Percentiles rank a stretch among this genome's conserved stretches.
phyloP scores from a whole-genome alignment of 257 asterid species.

The Solanum dulcamara region DNA sequence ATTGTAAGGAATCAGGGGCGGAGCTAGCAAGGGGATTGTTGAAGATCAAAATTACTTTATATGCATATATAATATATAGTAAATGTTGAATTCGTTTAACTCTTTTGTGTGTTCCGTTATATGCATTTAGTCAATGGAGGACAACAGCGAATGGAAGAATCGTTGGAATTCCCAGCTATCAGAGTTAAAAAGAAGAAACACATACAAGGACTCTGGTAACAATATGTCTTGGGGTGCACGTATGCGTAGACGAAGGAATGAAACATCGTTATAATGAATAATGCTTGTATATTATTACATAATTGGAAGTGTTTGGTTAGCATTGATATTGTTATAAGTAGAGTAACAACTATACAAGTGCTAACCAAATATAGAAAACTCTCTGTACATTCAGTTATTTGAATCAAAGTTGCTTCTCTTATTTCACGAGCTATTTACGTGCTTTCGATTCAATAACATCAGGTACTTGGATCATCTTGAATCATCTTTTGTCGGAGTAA shows the following conservation, averaged over 20 bases:
- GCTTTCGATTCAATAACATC: too few species aligned
- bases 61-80: neutral
- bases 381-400: neutral
- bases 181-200: constrained; percentile 51
- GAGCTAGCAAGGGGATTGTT: neutral
- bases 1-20: neutral
- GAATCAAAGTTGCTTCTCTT: neutral
- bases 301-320: neutral
- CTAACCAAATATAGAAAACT: neutral
- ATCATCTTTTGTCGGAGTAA: too few species aligned
- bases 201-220: constrained; percentile 24
- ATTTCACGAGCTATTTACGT: neutral
- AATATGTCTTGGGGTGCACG: constrained; percentile 71
- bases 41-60: neutral
- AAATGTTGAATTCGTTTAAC: neutral
- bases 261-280: constrained; percentile 8
- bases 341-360: neutral
- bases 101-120: neutral
- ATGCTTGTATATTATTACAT: neutral
- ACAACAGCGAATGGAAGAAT: constrained; percentile 48
- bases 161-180: constrained; percentile 67
- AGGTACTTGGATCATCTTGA: too few species aligned
- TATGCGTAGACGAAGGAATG: constrained; percentile 48
- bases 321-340: neutral
- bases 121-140: constrained; percentile 37